These are phyloP conservation scores for Cocos nucifera DNA, from an alignment of 176 grass and related monocot species.

Conservation along the genomic window DNA sequence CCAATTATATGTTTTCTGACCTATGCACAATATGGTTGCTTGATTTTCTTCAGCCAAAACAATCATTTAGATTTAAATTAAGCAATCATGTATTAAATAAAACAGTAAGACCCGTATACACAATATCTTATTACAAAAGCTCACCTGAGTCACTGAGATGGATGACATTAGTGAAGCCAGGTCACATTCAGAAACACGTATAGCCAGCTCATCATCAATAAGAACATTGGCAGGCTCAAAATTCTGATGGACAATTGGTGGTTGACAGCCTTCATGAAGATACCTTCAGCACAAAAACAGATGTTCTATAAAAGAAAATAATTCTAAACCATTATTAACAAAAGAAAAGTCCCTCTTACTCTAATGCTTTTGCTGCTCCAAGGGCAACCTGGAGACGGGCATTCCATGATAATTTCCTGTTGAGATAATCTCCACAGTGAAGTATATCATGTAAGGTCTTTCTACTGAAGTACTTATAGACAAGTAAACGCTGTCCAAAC, in stretches of 20 bases:
- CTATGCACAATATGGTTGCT: too few species aligned
- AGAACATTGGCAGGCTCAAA: slow-evolving; percentile 79
- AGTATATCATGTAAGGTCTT: slow-evolving; percentile 81
- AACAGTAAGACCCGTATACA: too few species aligned
- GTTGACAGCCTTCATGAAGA: slow-evolving; percentile 71
- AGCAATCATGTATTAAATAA: too few species aligned
- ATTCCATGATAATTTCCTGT: slow-evolving; percentile 63
- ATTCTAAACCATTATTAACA: neutral
- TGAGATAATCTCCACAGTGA: slow-evolving; percentile 55
- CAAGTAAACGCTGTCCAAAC: slow-evolving; percentile 79
- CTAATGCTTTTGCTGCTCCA: slow-evolving; percentile 80
- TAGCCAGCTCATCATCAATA: slow-evolving; percentile 56
- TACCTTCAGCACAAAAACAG: slow-evolving; percentile 46
- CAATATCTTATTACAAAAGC: neutral
- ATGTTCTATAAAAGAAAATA: neutral
- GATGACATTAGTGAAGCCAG: slow-evolving; percentile 42
- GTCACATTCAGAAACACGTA: slow-evolving; percentile 72
- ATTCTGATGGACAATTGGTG: slow-evolving; percentile 67
- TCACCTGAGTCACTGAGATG: slow-evolving; percentile 72
- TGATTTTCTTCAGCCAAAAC: too few species aligned
- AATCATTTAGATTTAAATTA: too few species aligned
- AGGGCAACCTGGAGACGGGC: slow-evolving; percentile 63
- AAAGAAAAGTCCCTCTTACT: slow-evolving; percentile 43
- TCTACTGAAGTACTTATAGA: slow-evolving; percentile 72
- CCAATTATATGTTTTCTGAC: too few species aligned